Percentiles rank a stretch among this genome's conserved stretches.
These are phyloP conservation scores for Climacium dendroides DNA, from an alignment of 225 moss, liverwort and hornwort species.

Conservation along the genomic window DNA sequence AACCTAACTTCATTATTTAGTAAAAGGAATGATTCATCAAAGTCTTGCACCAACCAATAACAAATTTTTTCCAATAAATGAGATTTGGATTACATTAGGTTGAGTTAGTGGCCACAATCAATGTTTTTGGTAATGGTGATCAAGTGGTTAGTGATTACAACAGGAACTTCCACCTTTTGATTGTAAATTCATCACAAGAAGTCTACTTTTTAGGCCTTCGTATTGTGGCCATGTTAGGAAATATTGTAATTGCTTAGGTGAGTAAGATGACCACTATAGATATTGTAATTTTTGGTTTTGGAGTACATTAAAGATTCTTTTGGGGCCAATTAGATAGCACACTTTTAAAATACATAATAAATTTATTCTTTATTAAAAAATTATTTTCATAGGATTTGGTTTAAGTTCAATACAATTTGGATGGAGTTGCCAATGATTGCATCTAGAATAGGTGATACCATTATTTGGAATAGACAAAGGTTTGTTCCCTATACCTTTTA, in stretches of 20 bases:
- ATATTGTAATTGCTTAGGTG: rapidly evolving
- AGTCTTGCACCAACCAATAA: background rate
- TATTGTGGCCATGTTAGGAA: rapidly evolving
- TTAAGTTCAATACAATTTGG: too few relatives aligned
- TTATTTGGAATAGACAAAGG: too few relatives aligned
- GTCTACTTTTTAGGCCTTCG: background rate
- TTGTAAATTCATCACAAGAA: rapidly evolving
- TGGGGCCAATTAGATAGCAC: rapidly evolving
- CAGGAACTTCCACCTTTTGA: background rate
- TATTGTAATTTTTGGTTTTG: too few relatives aligned
- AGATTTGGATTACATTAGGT: rapidly evolving
- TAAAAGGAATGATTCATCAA: background rate
- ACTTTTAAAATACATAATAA: background rate
- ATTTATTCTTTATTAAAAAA: too few relatives aligned
- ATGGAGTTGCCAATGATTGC: too few relatives aligned
- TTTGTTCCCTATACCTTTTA: too few relatives aligned
- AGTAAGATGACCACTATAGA: background rate
- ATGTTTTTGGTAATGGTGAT: background rate
- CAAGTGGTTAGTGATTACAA: background rate
- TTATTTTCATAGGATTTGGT: too few relatives aligned
- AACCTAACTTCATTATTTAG: background rate
- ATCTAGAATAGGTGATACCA: too few relatives aligned
- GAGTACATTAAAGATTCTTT: background rate
- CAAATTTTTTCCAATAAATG: background rate
- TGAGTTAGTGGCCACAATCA: background rate